Percentiles rank a stretch among this genome's conserved stretches.
phyloP scores from a whole-genome alignment of 2,329 filamentous ascomycete species.

The Aspergillus sojae region DNA sequence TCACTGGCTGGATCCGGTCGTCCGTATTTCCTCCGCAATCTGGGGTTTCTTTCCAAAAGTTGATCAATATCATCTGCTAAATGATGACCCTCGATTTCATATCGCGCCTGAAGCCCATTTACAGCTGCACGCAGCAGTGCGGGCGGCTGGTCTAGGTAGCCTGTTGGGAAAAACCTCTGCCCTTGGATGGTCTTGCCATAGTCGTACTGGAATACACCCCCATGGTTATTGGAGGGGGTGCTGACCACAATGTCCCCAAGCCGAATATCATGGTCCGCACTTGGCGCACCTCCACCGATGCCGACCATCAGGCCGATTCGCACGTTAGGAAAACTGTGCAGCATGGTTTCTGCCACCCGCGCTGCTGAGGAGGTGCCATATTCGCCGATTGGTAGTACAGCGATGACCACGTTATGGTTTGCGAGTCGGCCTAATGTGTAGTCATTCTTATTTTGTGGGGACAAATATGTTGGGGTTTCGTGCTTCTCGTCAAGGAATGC shows the following conservation, averaged over 20 bases:
- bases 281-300: neutral
- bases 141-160: neutral
- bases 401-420: constrained; percentile 23
- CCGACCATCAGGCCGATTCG: neutral
- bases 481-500: constrained; percentile 46
- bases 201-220: neutral
- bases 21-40: too few species aligned
- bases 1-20: too few species aligned
- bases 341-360: neutral
- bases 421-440: constrained; percentile 34
- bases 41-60: too few species aligned
- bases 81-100: too few species aligned
- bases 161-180: neutral
- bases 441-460: constrained; percentile 28
- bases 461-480: constrained; percentile 18
- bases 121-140: too few species aligned
- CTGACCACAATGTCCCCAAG: constrained; percentile 5
- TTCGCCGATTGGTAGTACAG: neutral
- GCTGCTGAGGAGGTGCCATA: neutral
- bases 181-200: neutral
- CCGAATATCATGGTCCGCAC: neutral
- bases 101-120: too few species aligned
- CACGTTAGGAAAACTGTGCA: neutral
- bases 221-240: neutral
- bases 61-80: too few species aligned